Conservation (phyloP, 2,329 filamentous ascomycete genomes). For the Ophiostoma angusticollis region DNA sequence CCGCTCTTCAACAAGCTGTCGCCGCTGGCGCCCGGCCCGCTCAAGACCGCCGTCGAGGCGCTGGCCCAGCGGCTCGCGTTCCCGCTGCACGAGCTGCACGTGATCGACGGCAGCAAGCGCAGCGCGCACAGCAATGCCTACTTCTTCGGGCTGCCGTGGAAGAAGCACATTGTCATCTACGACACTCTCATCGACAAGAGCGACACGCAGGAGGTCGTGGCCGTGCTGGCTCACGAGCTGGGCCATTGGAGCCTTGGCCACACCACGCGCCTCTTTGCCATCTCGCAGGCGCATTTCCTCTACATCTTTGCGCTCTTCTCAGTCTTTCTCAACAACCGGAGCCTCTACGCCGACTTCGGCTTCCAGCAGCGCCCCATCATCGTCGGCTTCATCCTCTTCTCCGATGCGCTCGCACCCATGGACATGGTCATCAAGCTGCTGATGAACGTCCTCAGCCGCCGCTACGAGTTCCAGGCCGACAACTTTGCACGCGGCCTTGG, state of each 20-base stretch:
- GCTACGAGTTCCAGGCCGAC: slow-evolving; percentile 94
- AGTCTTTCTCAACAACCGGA: slow-evolving; percentile 90
- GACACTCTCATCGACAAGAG: slow-evolving; percentile 96
- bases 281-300: slow-evolving; percentile 86
- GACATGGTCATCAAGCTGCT: slow-evolving; percentile 88
- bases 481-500: slow-evolving; percentile 76
- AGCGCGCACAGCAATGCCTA: slow-evolving; percentile 81
- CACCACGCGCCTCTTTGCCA: slow-evolving; percentile 80
- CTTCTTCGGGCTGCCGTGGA: slow-evolving; percentile 97
- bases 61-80: slow-evolving; percentile 78
- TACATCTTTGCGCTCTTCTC: slow-evolving; percentile 96
- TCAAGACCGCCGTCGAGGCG: slow-evolving; percentile 79
- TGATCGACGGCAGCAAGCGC: slow-evolving; percentile 86
- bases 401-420: slow-evolving; percentile 86
- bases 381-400: slow-evolving; percentile 95
- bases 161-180: slow-evolving; percentile 99
- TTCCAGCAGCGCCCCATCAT: slow-evolving; percentile 85
- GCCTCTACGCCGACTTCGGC: slow-evolving; percentile 81
- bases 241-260: slow-evolving; percentile 96
- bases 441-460: slow-evolving; percentile 91
- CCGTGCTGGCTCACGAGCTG: slow-evolving; percentile 87
- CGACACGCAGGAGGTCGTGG: slow-evolving; percentile 80
- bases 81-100: slow-evolving; percentile 81
- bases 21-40: slow-evolving; percentile 70
- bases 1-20: slow-evolving; percentile 98